These are phyloP conservation scores for Sporothrix pseudoabietina DNA, from an alignment of 2,329 filamentous ascomycete species.

Conservation along the genomic window DNA sequence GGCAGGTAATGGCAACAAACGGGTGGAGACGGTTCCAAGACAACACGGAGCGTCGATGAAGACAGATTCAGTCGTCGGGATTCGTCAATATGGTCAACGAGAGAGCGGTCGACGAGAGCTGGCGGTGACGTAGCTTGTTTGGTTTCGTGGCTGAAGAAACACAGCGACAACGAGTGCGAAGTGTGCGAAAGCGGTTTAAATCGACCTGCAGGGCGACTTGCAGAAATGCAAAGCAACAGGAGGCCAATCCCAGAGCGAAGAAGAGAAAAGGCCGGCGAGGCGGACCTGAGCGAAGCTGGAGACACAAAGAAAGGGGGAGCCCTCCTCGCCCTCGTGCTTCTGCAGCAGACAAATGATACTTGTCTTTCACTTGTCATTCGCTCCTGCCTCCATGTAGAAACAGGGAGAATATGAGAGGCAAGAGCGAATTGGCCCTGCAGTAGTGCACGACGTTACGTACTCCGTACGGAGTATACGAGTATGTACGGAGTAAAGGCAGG, in stretches of 20 bases:
- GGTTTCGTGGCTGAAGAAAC: constrained; percentile 1
- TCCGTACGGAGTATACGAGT: too few relatives aligned
- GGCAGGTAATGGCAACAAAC: neutral
- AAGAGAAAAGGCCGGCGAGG: neutral
- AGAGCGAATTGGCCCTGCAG: neutral
- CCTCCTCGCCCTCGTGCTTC: neutral
- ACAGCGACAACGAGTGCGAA: neutral
- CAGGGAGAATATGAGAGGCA: constrained; percentile 2
- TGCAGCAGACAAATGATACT: neutral
- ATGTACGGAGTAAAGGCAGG: too few relatives aligned
- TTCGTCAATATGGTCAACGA: neutral
- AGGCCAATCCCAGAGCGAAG: neutral
- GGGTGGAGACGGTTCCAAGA: neutral
- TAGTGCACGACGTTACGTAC: neutral
- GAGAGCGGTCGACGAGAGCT: neutral
- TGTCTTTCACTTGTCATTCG: neutral
- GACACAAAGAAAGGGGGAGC: neutral
- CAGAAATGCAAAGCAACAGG: neutral
- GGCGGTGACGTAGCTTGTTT: constrained; percentile 16
- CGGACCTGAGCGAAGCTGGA: neutral
- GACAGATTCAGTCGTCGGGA: neutral
- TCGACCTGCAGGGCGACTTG: neutral
- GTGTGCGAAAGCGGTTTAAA: neutral
- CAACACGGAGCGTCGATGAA: neutral
- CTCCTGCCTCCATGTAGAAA: constrained; percentile 2